phyloP scores from a whole-genome alignment of 2,329 filamentous ascomycete species.

The Basipetospora sp. region DNA sequence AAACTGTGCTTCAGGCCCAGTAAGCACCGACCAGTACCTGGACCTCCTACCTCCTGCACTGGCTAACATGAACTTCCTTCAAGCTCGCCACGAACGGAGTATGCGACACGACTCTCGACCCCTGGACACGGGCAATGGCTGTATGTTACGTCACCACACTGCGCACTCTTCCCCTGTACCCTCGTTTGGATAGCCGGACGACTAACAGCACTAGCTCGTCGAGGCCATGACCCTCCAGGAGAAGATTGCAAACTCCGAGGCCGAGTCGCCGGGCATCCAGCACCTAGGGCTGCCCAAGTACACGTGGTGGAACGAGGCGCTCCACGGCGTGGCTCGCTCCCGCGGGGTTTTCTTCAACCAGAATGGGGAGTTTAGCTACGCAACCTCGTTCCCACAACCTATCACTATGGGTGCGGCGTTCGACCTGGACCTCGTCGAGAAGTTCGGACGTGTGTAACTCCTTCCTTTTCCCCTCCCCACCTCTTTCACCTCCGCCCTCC shows the following conservation, averaged over 20 bases:
- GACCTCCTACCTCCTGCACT: too few species aligned
- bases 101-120: slow-evolving; percentile 4
- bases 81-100: slow-evolving; percentile 5
- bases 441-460: slow-evolving; percentile 13
- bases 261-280: slow-evolving; percentile 15
- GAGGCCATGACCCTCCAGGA: slow-evolving; percentile 18
- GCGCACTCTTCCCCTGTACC: too few species aligned
- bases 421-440: slow-evolving; percentile 43
- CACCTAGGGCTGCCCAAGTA: slow-evolving; percentile 44
- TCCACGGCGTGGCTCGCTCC: slow-evolving; percentile 45
- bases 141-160: not conserved
- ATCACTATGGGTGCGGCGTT: slow-evolving; percentile 49
- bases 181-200: too few species aligned
- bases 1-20: slow-evolving; percentile 3
- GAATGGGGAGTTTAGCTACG: slow-evolving; percentile 38
- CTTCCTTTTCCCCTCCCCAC: too few species aligned
- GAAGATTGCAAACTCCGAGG: slow-evolving; percentile 19
- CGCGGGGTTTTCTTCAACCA: slow-evolving; percentile 32
- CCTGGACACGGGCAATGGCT: slow-evolving; percentile 2
- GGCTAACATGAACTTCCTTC: not conserved
- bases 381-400: slow-evolving; percentile 51
- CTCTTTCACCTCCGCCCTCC: too few species aligned
- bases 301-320: slow-evolving; percentile 46
- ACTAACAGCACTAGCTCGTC: slow-evolving; percentile 12
- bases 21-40: not conserved